A percentile compares a stretch with the other conserved stretches of the same genome.
phyloP scores from a whole-genome alignment of 1,284 basidiomycete species.

The Kwoniella shivajii region DNA sequence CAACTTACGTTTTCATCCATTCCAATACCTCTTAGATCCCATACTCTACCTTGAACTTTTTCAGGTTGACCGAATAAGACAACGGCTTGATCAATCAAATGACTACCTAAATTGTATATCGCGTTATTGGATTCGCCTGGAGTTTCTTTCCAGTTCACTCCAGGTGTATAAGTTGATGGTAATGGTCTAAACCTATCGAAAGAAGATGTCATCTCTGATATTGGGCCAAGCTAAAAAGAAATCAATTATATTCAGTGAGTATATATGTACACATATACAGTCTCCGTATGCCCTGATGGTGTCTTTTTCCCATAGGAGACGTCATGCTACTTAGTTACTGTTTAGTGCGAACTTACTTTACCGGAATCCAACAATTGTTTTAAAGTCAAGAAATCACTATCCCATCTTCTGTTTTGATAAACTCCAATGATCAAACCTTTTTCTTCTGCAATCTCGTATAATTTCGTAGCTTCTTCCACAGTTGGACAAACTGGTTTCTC shows the following conservation, averaged over 20 bases:
- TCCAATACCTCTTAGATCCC: conserved; percentile 43
- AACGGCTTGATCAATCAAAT: conserved; percentile 73
- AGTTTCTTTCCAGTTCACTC: conserved; percentile 58
- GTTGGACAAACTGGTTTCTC: conserved; percentile 82
- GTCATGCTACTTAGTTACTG: no score
- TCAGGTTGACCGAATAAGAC: conserved; percentile 74
- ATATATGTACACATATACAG: no score
- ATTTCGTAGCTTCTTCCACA: conserved; percentile 65
- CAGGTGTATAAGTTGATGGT: conserved; percentile 59
- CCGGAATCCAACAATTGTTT: conserved; percentile 62
- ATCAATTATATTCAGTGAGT: not conserved
- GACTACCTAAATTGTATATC: conserved; percentile 57
- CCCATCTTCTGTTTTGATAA: conserved; percentile 68
- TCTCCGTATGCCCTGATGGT: no score
- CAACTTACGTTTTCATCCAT: conserved; percentile 47
- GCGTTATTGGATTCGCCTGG: conserved; percentile 53
- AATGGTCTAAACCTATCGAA: conserved; percentile 74
- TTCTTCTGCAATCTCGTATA: conserved; percentile 66
- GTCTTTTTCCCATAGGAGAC: no score
- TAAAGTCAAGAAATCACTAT: conserved; percentile 71
- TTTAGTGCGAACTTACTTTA: conserved; percentile 65
- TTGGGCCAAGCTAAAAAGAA: conserved; percentile 32
- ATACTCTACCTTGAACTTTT: conserved; percentile 57
- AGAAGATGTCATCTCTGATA: conserved; percentile 51
- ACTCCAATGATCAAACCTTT: conserved; percentile 68